phyloP scores from a whole-genome alignment of 768 basidiomycete genomes.

The Amanita subjunquillea region DNA sequence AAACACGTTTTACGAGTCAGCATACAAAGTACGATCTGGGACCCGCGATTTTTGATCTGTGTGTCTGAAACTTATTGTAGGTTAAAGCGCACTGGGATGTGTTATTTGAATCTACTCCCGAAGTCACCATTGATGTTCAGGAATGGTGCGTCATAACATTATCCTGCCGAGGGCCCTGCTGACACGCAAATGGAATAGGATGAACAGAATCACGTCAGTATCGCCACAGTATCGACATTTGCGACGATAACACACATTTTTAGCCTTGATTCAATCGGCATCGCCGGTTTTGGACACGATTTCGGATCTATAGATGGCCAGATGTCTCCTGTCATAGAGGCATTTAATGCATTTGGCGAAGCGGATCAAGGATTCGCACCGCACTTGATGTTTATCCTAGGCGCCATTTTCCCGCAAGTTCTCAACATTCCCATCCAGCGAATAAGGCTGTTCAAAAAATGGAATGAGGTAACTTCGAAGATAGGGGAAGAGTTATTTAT shows the following conservation, averaged over 20 bases:
- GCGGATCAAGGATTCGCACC: conserved; percentile 9
- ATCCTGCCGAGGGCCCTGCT: background rate
- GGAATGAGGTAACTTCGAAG: conserved; percentile 14
- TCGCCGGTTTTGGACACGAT: conserved; percentile 41
- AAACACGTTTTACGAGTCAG: conserved; percentile 28
- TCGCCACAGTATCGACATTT: background rate
- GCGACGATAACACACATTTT: background rate
- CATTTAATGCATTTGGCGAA: conserved; percentile 20
- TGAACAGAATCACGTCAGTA: conserved; percentile 36
- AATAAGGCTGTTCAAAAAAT: conserved; percentile 11
- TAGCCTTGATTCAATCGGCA: conserved; percentile 39
- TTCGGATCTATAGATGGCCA: conserved; percentile 43
- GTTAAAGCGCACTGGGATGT: background rate
- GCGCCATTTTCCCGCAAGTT: conserved; percentile 18
- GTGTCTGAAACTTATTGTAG: background rate
- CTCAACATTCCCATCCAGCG: conserved; percentile 17
- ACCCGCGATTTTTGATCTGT: background rate
- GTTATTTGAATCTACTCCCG: background rate
- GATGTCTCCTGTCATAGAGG: conserved; percentile 26
- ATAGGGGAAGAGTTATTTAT: conserved; percentile 21
- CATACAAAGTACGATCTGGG: conserved; percentile 23
- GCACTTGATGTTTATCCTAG: conserved; percentile 11
- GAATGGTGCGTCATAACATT: background rate
- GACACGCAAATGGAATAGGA: conserved; percentile 16
- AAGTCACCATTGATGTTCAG: background rate